A percentile compares a stretch with the other conserved stretches of the same genome.
phyloP scores from a whole-genome alignment of 169 alveolate species.

The Cryptosporidium ryanae region DNA sequence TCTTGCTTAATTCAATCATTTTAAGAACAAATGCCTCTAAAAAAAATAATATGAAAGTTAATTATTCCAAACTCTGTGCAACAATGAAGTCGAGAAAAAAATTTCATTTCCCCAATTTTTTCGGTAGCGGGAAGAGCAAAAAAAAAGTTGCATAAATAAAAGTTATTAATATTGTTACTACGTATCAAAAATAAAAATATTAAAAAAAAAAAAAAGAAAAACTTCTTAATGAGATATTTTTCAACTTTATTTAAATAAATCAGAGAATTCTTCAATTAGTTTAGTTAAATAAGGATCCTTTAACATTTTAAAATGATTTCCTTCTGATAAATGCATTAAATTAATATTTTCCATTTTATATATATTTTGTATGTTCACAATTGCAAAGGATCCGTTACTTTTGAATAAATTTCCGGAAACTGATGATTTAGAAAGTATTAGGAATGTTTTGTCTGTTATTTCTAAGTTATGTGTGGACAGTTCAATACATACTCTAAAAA shows the following conservation, averaged over 20 bases:
- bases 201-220: too few relatives aligned
- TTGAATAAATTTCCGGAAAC: conserved; percentile 12
- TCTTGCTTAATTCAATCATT: conserved; percentile 2
- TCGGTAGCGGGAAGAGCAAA: too few relatives aligned
- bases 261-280: conserved; percentile 10
- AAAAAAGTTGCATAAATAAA: too few relatives aligned
- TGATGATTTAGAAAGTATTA: conserved; percentile 48
- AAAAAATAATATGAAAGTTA: too few relatives aligned
- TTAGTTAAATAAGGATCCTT: conserved; percentile 6
- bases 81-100: too few relatives aligned
- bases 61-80: too few relatives aligned
- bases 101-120: too few relatives aligned
- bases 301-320: conserved; percentile 38
- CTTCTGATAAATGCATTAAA: conserved; percentile 37
- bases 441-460: conserved; percentile 3
- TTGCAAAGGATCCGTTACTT: conserved; percentile 21
- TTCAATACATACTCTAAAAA: conserved; percentile 5
- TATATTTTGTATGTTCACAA: conserved; percentile 50
- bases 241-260: conserved; percentile 1
- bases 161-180: too few relatives aligned
- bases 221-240: too few relatives aligned
- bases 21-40: background rate
- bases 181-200: too few relatives aligned
- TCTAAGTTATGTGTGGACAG: background rate
- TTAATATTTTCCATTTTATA: conserved; percentile 10